Base-by-base conservation (phyloP, 805 yeast species). In the Komagataella kurtzmanii region DNA sequence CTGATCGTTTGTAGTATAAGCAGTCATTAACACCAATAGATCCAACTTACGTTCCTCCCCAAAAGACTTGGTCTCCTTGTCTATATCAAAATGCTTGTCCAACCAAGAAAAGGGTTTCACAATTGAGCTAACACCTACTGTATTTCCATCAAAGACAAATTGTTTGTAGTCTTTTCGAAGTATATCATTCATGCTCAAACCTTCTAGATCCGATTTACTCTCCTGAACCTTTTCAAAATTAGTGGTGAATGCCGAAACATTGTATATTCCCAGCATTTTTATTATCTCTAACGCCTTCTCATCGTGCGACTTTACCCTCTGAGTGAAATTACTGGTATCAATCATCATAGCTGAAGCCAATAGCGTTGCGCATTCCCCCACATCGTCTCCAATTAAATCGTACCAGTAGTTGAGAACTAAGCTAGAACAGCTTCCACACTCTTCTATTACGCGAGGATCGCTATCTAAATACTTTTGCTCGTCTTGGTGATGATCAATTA, bases 401-500 rank as follows among this genome's bases (percentile, higher is more conserved):
- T 65, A 61, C 81, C 85, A 87, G 57, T 81, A 77, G 49, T 77
- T 75, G 56, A 85, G 75, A 2, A 91, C 86, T 50, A 89, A 68
- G 14, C 88, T 74, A 3, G 88, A 76, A 64, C 97, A 89, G 54
- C 96, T 86, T 0, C 97, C 98, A 48, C 78, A 68, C 2, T 72
- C 66, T 47, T 68, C 64, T 47, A 90, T 71, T 2, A 84, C 66
- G 51, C 93, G 66, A 0, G 97, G 97, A 1, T 51, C 50, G 0
- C 80, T 80, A 47, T 77, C 69, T 17, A 56, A 44, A 56, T 71
- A 79, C 7, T 66, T 64, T 0, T 68, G 68, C 55, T 82, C 85
- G 59, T 90, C 96, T 17, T 74, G 84, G 62, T 91, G 99, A 62
- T 91, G 99, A 62, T 91, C 99, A 23, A 93, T 77, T 6, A 93